Evolutionary conservation across 163 green algal species (phyloP).

Genomic region (Chloroidium sp.): DNA sequence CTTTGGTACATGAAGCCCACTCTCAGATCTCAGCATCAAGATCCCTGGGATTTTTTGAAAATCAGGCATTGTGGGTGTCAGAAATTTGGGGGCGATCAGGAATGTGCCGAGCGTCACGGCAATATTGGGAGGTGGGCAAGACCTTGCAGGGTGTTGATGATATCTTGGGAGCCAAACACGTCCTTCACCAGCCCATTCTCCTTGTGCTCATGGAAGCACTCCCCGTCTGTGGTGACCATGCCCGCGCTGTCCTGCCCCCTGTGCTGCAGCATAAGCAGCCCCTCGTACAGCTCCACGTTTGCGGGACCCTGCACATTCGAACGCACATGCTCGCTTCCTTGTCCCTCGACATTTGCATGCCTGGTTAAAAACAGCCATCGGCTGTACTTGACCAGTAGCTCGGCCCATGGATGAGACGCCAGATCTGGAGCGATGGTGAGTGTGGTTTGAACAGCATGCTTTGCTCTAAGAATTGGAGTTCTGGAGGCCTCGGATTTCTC

Average conservation of each 20-base stretch:
- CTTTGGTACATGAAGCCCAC: no score
- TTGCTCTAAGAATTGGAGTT: constrained; percentile 1
- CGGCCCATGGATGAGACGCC: not conserved
- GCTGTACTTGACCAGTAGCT: not conserved
- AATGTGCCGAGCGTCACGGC: no score
- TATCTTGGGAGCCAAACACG: constrained; percentile 66
- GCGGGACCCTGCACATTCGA: constrained; percentile 14
- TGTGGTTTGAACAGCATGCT: not conserved
- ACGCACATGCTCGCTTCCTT: constrained; percentile 43
- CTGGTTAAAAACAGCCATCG: not conserved
- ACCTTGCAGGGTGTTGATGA: constrained; percentile 58
- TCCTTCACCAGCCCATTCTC: constrained; percentile 94
- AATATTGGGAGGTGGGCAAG: not conserved
- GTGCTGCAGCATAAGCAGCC: constrained; percentile 94
- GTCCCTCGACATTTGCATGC: not conserved
- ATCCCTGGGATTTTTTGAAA: no score
- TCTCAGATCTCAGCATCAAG: no score
- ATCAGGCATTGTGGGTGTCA: no score
- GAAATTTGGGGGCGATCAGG: no score
- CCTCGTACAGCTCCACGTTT: constrained; percentile 90
- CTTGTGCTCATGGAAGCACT: constrained; percentile 83
- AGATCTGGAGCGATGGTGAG: not conserved
- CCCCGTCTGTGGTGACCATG: constrained; percentile 88
- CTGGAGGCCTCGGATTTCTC: not conserved
- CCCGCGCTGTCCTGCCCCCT: constrained; percentile 88